Conservation (phyloP, 2,329 filamentous ascomycete species). For the Aureobasidium uvarum region DNA sequence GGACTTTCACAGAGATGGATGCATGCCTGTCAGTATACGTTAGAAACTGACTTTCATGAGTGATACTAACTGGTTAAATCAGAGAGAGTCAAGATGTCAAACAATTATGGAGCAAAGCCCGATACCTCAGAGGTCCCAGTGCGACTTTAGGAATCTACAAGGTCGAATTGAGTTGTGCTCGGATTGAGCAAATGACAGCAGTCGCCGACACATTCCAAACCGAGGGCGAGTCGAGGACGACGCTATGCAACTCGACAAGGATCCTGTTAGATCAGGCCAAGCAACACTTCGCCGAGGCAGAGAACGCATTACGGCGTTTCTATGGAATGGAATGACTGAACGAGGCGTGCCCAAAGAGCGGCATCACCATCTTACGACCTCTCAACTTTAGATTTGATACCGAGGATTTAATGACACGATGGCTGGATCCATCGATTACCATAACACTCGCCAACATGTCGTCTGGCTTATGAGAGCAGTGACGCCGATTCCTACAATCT, state of each 20-base stretch:
- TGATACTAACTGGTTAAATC: neutral
- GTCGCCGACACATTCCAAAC: slow-evolving; percentile 15
- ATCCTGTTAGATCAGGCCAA: slow-evolving; percentile 11
- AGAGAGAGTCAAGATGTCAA: slow-evolving; percentile 16
- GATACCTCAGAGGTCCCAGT: slow-evolving; percentile 12
- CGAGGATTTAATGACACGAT: slow-evolving; percentile 15
- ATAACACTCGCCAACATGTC: neutral
- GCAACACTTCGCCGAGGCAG: slow-evolving; percentile 14
- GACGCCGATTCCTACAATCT: neutral
- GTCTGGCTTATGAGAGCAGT: neutral
- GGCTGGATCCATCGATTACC: neutral
- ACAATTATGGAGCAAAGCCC: slow-evolving; percentile 15
- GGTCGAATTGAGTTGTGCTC: slow-evolving; percentile 2
- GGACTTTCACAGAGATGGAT: slow-evolving; percentile 15
- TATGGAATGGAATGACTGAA: slow-evolving; percentile 19
- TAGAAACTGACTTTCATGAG: too few relatives aligned
- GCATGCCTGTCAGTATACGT: slow-evolving; percentile 14
- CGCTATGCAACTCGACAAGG: slow-evolving; percentile 9
- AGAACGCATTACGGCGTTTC: neutral
- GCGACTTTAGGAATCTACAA: slow-evolving; percentile 23
- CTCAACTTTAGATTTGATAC: neutral
- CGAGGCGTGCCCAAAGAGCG: neutral
- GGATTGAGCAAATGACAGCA: slow-evolving; percentile 21
- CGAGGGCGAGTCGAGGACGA: neutral
- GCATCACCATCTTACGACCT: neutral